Base-by-base conservation (phyloP, 176 grass and related monocot species). In the Zizania latifolia region DNA sequence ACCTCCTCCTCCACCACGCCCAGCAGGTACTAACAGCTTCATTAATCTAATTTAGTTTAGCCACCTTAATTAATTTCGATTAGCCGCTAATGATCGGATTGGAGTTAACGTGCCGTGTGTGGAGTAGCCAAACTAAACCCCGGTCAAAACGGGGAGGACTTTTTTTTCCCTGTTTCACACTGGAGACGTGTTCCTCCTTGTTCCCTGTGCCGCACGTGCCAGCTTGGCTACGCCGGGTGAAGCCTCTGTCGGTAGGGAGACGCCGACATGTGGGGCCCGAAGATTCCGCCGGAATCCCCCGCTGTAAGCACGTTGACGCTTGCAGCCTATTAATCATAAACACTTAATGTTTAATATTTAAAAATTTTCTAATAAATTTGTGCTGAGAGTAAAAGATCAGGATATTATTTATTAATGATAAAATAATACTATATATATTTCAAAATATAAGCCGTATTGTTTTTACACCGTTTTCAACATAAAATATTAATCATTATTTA, bases 1-100 rank as follows among this genome's bases (percentile, higher is more conserved):
- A 69, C 73, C 63, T 93, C 67, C 91, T 93, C 50, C 78, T 93
- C 10, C 84, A 85, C 74, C 91, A 93, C 59, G 91, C 91, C 0
- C 66, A 74, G 8, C 82, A 89, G 86, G 86, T 88, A 75, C 0
- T 4, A 4, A 51, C 1, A 0, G 21, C 48, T 21, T 0, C 0
- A 4, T 15, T 15, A 2, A 43, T 0, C 10, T 48, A 53, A 53
- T 22, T n/a, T n/a, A n/a, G n/a, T n/a, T n/a, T 8, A 53, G 2
- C 17, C n/a, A 0, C 6, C 0, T 19, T 51, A 51, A 51, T 51
- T 51, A 51, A 19, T 11, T 17, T 2, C 19, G 46, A 51, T 51
- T 51, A 53, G 0, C 48, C 6, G 3, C 34, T 53, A 53, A 53
- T 53, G 19, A 53, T n/a, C 19, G 7, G 2, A 3, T 22, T 53